Conservation (phyloP, 306 rosid species). For the Vigna mungo region DNA sequence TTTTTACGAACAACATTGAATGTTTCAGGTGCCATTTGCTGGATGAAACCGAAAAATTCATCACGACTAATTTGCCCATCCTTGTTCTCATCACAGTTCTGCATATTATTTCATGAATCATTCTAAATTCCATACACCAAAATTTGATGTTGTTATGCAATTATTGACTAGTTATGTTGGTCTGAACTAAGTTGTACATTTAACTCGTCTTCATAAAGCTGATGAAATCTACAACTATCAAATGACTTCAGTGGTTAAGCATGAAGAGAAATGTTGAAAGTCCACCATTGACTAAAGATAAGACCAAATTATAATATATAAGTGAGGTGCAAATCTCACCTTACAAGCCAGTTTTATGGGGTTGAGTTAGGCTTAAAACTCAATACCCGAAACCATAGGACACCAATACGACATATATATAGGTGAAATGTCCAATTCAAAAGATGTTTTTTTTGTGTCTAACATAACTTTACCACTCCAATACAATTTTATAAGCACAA, state of each 20-base stretch:
- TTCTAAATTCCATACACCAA: constrained; percentile 3
- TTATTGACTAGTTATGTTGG: not conserved
- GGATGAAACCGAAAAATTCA: constrained; percentile 66
- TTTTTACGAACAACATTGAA: constrained; percentile 61
- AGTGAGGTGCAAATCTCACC: too few species aligned
- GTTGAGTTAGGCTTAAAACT: too few species aligned
- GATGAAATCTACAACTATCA: not conserved
- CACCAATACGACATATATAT: too few species aligned
- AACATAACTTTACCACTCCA: too few species aligned
- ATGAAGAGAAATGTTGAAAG: too few species aligned
- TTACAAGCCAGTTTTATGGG: too few species aligned
- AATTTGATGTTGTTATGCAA: constrained; percentile 17
- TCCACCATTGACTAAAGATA: too few species aligned
- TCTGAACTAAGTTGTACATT: not conserved
- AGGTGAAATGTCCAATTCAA: too few species aligned
- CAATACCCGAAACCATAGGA: too few species aligned
- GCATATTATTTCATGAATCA: constrained; percentile 40
- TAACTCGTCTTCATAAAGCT: not conserved
- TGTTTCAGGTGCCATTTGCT: constrained; percentile 62
- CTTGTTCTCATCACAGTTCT: constrained; percentile 63
- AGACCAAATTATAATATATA: too few species aligned
- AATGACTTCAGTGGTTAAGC: not conserved
- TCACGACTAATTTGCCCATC: constrained; percentile 62
- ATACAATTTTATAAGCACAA: too few species aligned
- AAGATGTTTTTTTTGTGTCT: too few species aligned